These are phyloP conservation scores for Lactarius psammicola DNA, from an alignment of 768 basidiomycete species.

Conservation along the genomic window DNA sequence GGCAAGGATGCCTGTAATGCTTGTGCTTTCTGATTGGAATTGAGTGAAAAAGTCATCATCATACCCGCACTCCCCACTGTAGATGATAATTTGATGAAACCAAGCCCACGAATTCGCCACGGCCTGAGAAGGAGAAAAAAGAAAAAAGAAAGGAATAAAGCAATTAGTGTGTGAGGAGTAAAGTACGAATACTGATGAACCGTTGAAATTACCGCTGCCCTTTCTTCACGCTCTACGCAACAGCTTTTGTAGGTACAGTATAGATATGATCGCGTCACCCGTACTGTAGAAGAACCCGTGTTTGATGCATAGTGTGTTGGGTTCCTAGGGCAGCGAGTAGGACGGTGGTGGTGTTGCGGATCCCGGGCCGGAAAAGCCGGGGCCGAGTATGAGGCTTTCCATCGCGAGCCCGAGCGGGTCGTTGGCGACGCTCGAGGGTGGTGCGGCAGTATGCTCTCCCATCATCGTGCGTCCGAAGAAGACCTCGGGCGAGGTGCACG, in stretches of 20 bases:
- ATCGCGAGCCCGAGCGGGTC: slow-evolving; percentile 43
- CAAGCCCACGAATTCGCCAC: background rate
- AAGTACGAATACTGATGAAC: background rate
- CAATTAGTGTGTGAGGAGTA: background rate
- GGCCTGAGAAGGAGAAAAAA: background rate
- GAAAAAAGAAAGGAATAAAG: background rate
- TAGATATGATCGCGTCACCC: background rate
- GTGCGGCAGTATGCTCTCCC: slow-evolving; percentile 37
- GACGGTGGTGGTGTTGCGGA: slow-evolving; percentile 24
- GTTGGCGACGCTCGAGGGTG: slow-evolving; percentile 35
- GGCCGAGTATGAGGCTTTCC: slow-evolving; percentile 35
- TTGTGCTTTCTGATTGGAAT: background rate
- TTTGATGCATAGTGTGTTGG: background rate
- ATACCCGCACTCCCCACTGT: background rate
- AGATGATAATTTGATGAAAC: background rate
- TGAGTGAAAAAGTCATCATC: background rate
- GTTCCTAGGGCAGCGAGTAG: slow-evolving; percentile 19
- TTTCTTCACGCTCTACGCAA: background rate
- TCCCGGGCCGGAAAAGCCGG: slow-evolving; percentile 14
- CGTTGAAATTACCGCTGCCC: background rate
- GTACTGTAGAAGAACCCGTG: no score
- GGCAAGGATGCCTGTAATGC: background rate
- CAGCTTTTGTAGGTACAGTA: slow-evolving; percentile 1
- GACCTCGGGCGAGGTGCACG: slow-evolving; percentile 90
- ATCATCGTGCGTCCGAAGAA: slow-evolving; percentile 61